Conservation (phyloP, 306 rosid species). For the Lathyrus aphaca region DNA sequence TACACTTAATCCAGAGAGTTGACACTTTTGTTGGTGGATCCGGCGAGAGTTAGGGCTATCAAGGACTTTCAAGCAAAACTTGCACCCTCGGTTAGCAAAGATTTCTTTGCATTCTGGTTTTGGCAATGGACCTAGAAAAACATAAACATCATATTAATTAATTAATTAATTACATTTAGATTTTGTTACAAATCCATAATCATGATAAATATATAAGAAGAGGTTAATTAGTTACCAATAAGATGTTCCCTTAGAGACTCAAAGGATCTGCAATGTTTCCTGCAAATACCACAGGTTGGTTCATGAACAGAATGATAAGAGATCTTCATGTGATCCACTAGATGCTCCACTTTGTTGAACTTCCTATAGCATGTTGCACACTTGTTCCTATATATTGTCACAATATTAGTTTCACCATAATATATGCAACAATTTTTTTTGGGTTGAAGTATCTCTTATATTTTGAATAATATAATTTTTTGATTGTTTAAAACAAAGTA, state of each 20-base stretch:
- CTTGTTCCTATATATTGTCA: conserved; percentile 61
- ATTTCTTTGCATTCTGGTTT: conserved; percentile 84
- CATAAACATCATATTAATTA: neutral
- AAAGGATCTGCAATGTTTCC: conserved; percentile 89
- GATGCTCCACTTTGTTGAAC: conserved; percentile 87
- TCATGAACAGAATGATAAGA: conserved; percentile 92
- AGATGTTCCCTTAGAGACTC: conserved; percentile 97
- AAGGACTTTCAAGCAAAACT: conserved; percentile 77
- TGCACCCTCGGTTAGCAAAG: conserved; percentile 81
- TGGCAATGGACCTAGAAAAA: conserved; percentile 74
- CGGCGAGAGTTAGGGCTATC: conserved; percentile 74
- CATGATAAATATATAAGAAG: neutral
- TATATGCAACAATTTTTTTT: no score
- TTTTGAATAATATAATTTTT: neutral
- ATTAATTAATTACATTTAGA: neutral
- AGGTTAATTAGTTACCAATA: conserved; percentile 55
- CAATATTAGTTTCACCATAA: neutral
- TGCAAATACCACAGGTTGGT: conserved; percentile 85
- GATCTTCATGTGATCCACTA: conserved; percentile 95
- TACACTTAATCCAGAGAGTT: conserved; percentile 60
- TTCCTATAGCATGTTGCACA: conserved; percentile 94
- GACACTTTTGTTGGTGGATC: conserved; percentile 85
- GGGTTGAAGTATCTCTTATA: neutral
- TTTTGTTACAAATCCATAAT: conserved; percentile 5
- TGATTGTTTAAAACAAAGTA: neutral